These are phyloP conservation scores for Beauveria scarabaeidicola DNA, from an alignment of 2,329 filamentous ascomycete genomes.

Conservation along the genomic window DNA sequence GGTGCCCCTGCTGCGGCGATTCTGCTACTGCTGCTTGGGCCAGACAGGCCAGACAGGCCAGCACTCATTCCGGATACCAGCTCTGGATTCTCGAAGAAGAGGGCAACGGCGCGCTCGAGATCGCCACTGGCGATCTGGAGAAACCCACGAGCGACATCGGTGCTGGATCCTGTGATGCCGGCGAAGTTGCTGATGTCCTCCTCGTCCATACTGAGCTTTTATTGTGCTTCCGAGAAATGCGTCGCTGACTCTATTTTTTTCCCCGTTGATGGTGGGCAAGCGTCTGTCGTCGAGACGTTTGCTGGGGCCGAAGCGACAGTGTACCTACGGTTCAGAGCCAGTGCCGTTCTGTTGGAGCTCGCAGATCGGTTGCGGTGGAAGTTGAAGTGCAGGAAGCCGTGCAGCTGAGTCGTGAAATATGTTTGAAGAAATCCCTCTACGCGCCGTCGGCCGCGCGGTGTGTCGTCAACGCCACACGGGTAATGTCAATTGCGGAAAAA, in stretches of 20 bases:
- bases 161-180: conserved; percentile 67
- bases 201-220: conserved; percentile 29
- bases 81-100: conserved; percentile 86
- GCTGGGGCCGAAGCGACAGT: background rate
- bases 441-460: background rate
- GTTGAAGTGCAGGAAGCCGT: background rate
- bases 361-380: background rate
- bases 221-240: too few relatives aligned
- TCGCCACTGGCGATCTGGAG: conserved; percentile 78
- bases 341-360: background rate
- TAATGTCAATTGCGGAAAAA: background rate
- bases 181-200: conserved; percentile 70
- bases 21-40: conserved; percentile 7
- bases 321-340: background rate
- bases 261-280: background rate
- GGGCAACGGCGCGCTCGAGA: conserved; percentile 74
- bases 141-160: conserved; percentile 71
- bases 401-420: background rate
- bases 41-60: conserved; percentile 18
- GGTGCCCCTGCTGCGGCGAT: conserved; percentile 18
- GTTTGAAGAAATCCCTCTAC: background rate
- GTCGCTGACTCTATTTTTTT: too few relatives aligned
- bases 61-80: conserved; percentile 35
- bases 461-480: background rate
- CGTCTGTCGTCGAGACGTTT: background rate